Percentiles rank a stretch among this genome's conserved stretches.
Evolutionary conservation across 306 rosid species (phyloP).

Genomic region (Pueraria montana): DNA sequence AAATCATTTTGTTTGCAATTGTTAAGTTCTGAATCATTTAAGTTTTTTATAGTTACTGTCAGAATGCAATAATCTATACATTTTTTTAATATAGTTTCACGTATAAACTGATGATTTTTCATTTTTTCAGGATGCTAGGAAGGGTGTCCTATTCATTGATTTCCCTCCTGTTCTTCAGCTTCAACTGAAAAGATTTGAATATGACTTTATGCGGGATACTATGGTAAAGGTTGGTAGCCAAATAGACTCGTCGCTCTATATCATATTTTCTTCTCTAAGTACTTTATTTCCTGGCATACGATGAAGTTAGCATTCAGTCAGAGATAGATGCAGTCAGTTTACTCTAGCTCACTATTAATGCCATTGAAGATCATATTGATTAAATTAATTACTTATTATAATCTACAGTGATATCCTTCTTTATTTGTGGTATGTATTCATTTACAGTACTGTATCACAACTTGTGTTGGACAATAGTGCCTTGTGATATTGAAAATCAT

Average conservation of each 20-base stretch:
- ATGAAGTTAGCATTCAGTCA: conserved; percentile 11
- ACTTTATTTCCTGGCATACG: conserved; percentile 26
- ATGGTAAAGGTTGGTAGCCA: conserved; percentile 91
- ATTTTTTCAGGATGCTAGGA: conserved; percentile 91
- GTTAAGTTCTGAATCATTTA: conserved; percentile 16
- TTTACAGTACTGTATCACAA: not conserved
- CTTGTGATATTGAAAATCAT: conserved; percentile 15
- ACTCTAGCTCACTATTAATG: conserved; percentile 28
- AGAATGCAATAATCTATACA: conserved; percentile 19
- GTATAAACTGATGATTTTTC: conserved; percentile 32
- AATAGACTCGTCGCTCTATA: conserved; percentile 17
- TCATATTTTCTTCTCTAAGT: conserved; percentile 29
- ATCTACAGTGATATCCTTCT: conserved; percentile 31
- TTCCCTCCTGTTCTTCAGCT: conserved; percentile 99
- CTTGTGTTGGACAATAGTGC: conserved; percentile 6
- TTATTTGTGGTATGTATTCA: not conserved
- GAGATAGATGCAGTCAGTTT: conserved; percentile 1
- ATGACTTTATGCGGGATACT: conserved; percentile 96
- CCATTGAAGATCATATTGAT: conserved; percentile 32
- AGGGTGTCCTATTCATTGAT: conserved; percentile 94
- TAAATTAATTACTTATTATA: conserved; percentile 24
- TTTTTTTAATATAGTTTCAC: conserved; percentile 23
- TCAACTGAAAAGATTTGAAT: conserved; percentile 97
- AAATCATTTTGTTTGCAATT: conserved; percentile 45
- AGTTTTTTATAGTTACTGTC: conserved; percentile 23